These are phyloP conservation scores for Echites panduratus DNA, from an alignment of 257 asterid genomes.

Conservation along the genomic window DNA sequence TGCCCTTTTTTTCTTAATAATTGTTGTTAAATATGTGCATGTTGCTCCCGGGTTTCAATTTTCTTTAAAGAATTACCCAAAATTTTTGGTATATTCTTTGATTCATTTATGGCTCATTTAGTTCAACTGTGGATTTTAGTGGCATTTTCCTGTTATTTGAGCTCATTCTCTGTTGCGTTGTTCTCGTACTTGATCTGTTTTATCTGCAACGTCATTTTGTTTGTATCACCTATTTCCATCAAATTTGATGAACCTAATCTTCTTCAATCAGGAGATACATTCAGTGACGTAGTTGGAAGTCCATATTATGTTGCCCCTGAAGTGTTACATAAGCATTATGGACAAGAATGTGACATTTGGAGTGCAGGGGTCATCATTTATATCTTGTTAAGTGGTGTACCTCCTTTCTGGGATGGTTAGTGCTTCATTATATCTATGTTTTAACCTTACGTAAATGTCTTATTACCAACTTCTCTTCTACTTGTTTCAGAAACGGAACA, in stretches of 20 bases:
- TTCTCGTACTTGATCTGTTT: neutral
- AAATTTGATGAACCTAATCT: slow-evolving; percentile 18
- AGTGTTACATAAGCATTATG: slow-evolving; percentile 48
- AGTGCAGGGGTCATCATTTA: slow-evolving; percentile 69
- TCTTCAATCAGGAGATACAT: slow-evolving; percentile 40
- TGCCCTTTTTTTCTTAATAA: no score
- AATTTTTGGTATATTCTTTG: neutral
- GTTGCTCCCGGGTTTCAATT: neutral
- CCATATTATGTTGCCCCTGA: slow-evolving; percentile 71
- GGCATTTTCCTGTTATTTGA: neutral
- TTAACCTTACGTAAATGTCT: neutral
- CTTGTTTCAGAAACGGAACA: slow-evolving; percentile 52
- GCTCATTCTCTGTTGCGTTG: neutral
- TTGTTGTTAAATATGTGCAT: neutral
- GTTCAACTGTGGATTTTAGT: neutral
- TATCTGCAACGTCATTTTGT: neutral
- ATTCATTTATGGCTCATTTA: neutral
- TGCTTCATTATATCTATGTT: neutral
- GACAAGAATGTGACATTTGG: slow-evolving; percentile 68
- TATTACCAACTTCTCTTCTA: slow-evolving; percentile 3
- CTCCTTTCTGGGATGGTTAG: slow-evolving; percentile 69
- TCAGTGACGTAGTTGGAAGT: slow-evolving; percentile 60
- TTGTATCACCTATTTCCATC: neutral
- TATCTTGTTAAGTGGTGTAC: slow-evolving; percentile 58
- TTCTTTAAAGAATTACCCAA: neutral